phyloP scores from a whole-genome alignment of 1,284 basidiomycete species.

The Veloporphyrellus conicus region DNA sequence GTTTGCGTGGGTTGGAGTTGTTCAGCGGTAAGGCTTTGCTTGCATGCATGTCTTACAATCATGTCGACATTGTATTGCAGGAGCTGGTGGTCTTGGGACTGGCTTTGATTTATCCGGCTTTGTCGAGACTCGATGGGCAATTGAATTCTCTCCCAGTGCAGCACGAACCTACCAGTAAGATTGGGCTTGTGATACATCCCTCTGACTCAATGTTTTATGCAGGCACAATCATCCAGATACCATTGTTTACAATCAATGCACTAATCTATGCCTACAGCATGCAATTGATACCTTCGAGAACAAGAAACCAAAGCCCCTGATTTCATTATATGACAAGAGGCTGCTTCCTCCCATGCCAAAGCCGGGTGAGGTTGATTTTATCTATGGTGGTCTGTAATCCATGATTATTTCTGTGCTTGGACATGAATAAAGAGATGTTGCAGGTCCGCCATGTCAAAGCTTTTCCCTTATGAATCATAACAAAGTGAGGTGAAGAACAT shows the following conservation, averaged over 20 bases:
- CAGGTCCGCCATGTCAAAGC: slow-evolving; percentile 69
- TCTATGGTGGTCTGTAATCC: slow-evolving; percentile 56
- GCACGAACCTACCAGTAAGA: slow-evolving; percentile 55
- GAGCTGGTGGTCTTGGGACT: slow-evolving; percentile 66
- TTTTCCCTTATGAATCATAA: slow-evolving; percentile 60
- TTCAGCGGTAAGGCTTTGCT: slow-evolving; percentile 49
- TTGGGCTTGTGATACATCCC: neutral
- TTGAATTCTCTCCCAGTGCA: slow-evolving; percentile 61
- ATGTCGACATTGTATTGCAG: slow-evolving; percentile 33
- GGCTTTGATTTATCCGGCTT: slow-evolving; percentile 56
- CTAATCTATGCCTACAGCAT: slow-evolving; percentile 54
- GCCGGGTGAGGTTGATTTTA: slow-evolving; percentile 60
- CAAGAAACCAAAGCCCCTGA: slow-evolving; percentile 36
- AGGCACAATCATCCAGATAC: slow-evolving; percentile 57
- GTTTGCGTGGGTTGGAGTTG: slow-evolving; percentile 55
- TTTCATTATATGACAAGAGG: slow-evolving; percentile 36
- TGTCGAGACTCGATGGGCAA: slow-evolving; percentile 61
- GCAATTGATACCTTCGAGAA: slow-evolving; percentile 48
- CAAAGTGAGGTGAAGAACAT: slow-evolving; percentile 38
- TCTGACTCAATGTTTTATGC: slow-evolving; percentile 8
- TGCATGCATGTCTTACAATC: slow-evolving; percentile 1
- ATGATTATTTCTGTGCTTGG: neutral
- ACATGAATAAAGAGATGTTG: slow-evolving; percentile 3
- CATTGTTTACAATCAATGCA: slow-evolving; percentile 60
- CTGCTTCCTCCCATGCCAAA: slow-evolving; percentile 49